These are phyloP conservation scores for Penstemon barbatus DNA, from an alignment of 257 asterid species.

Conservation along the genomic window DNA sequence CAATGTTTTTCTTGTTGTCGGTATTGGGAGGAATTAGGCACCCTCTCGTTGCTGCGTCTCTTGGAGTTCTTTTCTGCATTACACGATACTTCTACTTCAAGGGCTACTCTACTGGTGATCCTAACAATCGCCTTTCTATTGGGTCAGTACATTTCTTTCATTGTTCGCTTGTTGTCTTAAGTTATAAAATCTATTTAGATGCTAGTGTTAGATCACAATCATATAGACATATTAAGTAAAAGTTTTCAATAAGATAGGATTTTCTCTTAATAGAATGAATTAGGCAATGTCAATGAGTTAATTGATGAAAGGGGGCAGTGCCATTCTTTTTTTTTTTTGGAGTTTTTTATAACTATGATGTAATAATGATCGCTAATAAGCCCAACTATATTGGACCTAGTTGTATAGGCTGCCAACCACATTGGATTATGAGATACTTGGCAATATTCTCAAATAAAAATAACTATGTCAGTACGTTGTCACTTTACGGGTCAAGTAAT, in stretches of 20 bases:
- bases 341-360: too few relatives aligned
- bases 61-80: constrained; percentile 51
- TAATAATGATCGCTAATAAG: too few relatives aligned
- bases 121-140: constrained; percentile 51
- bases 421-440: too few relatives aligned
- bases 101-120: constrained; percentile 82
- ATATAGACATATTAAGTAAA: background rate
- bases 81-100: constrained; percentile 74
- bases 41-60: constrained; percentile 57
- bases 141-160: constrained; percentile 47
- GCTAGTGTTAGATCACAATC: background rate
- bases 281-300: background rate
- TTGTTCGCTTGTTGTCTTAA: background rate
- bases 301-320: background rate
- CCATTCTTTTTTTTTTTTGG: background rate
- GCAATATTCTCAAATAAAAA: too few relatives aligned
- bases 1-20: constrained; percentile 59
- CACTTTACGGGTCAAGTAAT: too few relatives aligned
- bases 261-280: background rate
- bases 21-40: constrained; percentile 75
- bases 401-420: too few relatives aligned
- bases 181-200: background rate
- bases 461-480: too few relatives aligned
- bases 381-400: too few relatives aligned
- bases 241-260: background rate